Percentiles rank a stretch among this genome's conserved stretches.
Conservation (phyloP, 2,329 filamentous ascomycete genomes). For the Zymoseptoria passerinii region DNA sequence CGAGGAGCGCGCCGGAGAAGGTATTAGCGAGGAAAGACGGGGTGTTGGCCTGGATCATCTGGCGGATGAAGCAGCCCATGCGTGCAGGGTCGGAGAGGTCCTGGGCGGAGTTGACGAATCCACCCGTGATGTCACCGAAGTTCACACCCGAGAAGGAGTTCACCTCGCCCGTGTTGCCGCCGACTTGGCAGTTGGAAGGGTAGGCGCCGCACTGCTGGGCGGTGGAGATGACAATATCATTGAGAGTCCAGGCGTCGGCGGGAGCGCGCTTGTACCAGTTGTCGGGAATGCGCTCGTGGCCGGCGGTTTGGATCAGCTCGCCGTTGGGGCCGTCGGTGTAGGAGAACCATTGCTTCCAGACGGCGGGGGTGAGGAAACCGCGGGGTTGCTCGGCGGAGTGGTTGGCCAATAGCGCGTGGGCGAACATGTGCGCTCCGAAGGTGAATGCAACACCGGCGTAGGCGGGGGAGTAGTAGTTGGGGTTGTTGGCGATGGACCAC, state of each 20-base stretch:
- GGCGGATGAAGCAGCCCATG: slow-evolving; percentile 20
- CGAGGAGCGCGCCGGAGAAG: slow-evolving; percentile 12
- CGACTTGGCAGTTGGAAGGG: slow-evolving; percentile 18
- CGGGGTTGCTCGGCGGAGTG: slow-evolving; percentile 20
- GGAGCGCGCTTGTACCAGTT: slow-evolving; percentile 23
- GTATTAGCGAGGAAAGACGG: slow-evolving; percentile 17
- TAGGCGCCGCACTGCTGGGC: slow-evolving; percentile 21
- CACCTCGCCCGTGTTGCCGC: slow-evolving; percentile 21
- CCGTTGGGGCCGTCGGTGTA: slow-evolving; percentile 18
- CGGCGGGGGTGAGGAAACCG: slow-evolving; percentile 16
- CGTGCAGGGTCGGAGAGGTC: slow-evolving; percentile 19
- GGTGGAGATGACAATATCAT: slow-evolving; percentile 19
- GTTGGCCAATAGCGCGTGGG: slow-evolving; percentile 19
- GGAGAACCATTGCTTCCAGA: slow-evolving; percentile 18
- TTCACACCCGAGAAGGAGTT: slow-evolving; percentile 21
- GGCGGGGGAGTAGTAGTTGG: slow-evolving; percentile 21
- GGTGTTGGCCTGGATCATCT: slow-evolving; percentile 18
- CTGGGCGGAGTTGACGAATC: slow-evolving; percentile 15
- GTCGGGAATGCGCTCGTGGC: slow-evolving; percentile 19
- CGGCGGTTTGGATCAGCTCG: slow-evolving; percentile 16
- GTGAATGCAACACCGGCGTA: slow-evolving; percentile 24
- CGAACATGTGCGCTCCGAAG: slow-evolving; percentile 25
- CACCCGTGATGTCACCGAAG: slow-evolving; percentile 19
- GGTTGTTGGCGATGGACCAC: slow-evolving; percentile 22
- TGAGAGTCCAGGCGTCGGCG: slow-evolving; percentile 18